phyloP scores from a whole-genome alignment of 352 stramenopile genomes.

The Phytopythium vexans region DNA sequence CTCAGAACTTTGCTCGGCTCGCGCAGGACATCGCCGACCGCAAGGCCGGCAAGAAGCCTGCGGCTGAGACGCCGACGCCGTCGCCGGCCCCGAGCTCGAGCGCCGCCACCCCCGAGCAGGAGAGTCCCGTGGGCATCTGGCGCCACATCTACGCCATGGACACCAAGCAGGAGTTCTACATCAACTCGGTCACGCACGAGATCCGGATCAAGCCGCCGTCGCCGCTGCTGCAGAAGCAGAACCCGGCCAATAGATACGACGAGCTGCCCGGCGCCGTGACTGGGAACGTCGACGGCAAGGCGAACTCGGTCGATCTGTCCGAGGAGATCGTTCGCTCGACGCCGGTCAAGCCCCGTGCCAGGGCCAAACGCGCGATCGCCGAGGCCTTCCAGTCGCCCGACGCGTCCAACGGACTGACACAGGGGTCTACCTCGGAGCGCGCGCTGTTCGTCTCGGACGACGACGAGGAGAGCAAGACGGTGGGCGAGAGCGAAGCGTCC shows the following conservation, averaged over 20 bases:
- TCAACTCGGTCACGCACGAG: slow-evolving; percentile 71
- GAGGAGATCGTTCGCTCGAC: slow-evolving; percentile 11
- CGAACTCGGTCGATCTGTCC: not conserved
- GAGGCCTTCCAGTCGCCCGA: slow-evolving; percentile 40
- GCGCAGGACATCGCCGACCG: slow-evolving; percentile 63
- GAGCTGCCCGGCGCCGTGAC: slow-evolving; percentile 21
- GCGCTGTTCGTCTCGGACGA: not conserved
- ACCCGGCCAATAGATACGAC: slow-evolving; percentile 50
- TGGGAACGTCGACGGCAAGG: slow-evolving; percentile 20
- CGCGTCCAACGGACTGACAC: slow-evolving; percentile 8
- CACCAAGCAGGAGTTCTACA: slow-evolving; percentile 69
- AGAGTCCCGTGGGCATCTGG: slow-evolving; percentile 41
- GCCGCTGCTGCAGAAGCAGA: slow-evolving; percentile 47
- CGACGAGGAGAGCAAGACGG: slow-evolving; percentile 10
- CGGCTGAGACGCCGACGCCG: slow-evolving; percentile 10
- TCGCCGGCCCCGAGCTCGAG: slow-evolving; percentile 4
- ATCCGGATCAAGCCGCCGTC: slow-evolving; percentile 62
- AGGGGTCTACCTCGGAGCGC: too few species aligned
- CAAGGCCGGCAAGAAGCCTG: slow-evolving; percentile 34
- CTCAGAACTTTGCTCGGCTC: slow-evolving; percentile 73
- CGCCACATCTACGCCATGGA: slow-evolving; percentile 65
- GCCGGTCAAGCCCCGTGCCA: slow-evolving; percentile 17
- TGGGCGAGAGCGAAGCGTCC: slow-evolving; percentile 15
- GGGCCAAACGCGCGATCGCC: slow-evolving; percentile 32
- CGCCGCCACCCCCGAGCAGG: not conserved